Evolutionary conservation across 2,329 filamentous ascomycete species (phyloP), one percentile per base, ranked within the genome.

Genomic region (Teratosphaeria zuluensis): DNA sequence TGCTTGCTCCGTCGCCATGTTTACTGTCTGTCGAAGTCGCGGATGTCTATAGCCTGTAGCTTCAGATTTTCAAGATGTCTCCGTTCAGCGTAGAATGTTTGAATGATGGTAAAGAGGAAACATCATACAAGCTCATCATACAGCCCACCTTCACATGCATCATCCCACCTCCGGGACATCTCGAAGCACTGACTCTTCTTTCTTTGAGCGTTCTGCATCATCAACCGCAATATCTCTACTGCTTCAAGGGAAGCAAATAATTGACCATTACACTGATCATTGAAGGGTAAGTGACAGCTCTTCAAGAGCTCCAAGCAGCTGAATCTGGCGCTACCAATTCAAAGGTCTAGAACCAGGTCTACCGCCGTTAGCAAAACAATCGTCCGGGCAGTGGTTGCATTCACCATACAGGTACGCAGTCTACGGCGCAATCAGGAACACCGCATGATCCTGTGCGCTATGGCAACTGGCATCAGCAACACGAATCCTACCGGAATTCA

Each of bases 1-100:
- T 5, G 51, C n/a, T 28, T 35, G 59, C 4, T 56, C 33, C n/a
- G 31, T 58, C 4, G 42, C 51, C 56, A 58, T 60, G 35, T 55
- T 46, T 28, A n/a, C 24, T 52, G 1, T 12, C n/a, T 21, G 14
- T 42, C 35, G 35, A 42, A 42, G 35, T 42, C 35, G 35, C 35
- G 35, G 42, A 19, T 21, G 42, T 48, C 42, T 48, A 4, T 28
- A 6, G 19, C 16, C 42, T 6, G n/a, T 48, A 8, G 42, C 19
- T 21, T 19, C 19, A 19, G 42, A n/a, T n/a, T n/a, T 48, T 19
- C 5, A 48, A 21, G n/a, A 19, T 19, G 19, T 19, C 19, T 11
- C 24, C n/a, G 42, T 8, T 21, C 19, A n/a, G 19, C 1, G 16
- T 21, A 19, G n/a, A 11, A 16, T 48, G 42, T 24, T 19, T 21